These are phyloP conservation scores for Trichoderma simmonsii DNA, from an alignment of 2,329 filamentous ascomycete species.

Conservation along the genomic window DNA sequence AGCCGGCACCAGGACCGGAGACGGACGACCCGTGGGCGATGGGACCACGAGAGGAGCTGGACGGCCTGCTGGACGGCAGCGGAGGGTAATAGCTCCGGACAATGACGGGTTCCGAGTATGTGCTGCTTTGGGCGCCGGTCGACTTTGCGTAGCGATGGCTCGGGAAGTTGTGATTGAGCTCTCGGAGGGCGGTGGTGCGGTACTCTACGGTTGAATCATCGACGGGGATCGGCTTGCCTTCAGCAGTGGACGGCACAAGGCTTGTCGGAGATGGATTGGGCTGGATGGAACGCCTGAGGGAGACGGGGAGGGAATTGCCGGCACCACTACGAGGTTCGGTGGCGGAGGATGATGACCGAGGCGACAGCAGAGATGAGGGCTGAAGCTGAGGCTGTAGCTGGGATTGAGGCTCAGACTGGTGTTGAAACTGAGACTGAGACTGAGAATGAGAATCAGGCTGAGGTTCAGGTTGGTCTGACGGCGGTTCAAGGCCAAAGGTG, in stretches of 20 bases:
- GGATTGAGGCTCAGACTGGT: conserved; percentile 11
- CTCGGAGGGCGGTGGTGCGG: conserved; percentile 58
- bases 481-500: conserved; percentile 8
- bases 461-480: background rate
- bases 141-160: conserved; percentile 57
- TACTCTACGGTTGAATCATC: conserved; percentile 55
- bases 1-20: conserved; percentile 21
- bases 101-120: conserved; percentile 63
- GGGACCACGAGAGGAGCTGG: conserved; percentile 30
- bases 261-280: conserved; percentile 52
- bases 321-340: conserved; percentile 30
- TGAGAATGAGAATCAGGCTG: conserved; percentile 18
- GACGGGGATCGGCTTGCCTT: conserved; percentile 54
- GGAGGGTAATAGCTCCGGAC: conserved; percentile 61
- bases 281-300: conserved; percentile 48
- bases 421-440: conserved; percentile 23
- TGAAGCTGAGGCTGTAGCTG: conserved; percentile 22
- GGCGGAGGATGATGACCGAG: conserved; percentile 22
- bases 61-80: conserved; percentile 31
- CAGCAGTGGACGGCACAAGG: conserved; percentile 52
- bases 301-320: conserved; percentile 43
- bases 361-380: conserved; percentile 25
- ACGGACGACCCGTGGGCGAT: conserved; percentile 29
- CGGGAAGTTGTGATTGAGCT: conserved; percentile 57
- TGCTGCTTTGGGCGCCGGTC: conserved; percentile 53